Evolutionary conservation across 495 filamentous ascomycete genomes (phyloP).

Genomic region (Xylaria venustula): DNA sequence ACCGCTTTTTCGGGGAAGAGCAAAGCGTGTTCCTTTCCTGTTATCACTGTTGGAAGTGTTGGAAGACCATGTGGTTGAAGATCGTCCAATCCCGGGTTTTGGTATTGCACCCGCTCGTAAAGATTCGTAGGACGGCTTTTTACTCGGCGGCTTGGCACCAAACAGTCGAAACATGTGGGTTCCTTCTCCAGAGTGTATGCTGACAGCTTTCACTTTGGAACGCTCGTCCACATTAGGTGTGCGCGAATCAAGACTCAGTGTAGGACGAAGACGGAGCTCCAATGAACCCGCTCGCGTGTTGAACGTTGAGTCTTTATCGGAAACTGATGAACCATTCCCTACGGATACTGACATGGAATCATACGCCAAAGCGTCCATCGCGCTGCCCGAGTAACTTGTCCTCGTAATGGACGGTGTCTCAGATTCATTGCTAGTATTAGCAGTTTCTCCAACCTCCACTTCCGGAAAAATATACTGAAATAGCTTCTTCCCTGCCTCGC

Average conservation of each 20-base stretch:
- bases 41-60: slow-evolving; percentile 42
- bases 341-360: slow-evolving; percentile 32
- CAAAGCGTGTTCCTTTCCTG: slow-evolving; percentile 52
- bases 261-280: slow-evolving; percentile 75
- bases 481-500: slow-evolving; percentile 86
- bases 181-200: slow-evolving; percentile 46
- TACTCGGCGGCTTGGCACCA: slow-evolving; percentile 43
- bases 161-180: slow-evolving; percentile 56
- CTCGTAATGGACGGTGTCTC: slow-evolving; percentile 82
- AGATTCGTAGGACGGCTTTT: slow-evolving; percentile 70
- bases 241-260: slow-evolving; percentile 61
- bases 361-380: slow-evolving; percentile 57
- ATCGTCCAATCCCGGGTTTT: slow-evolving; percentile 48
- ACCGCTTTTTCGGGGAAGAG: slow-evolving; percentile 35
- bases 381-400: slow-evolving; percentile 66
- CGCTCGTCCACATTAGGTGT: slow-evolving; percentile 28
- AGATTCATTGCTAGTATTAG: slow-evolving; percentile 50
- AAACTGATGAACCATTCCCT: slow-evolving; percentile 28
- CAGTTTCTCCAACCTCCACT: slow-evolving; percentile 52
- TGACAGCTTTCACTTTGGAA: slow-evolving; percentile 50
- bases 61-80: slow-evolving; percentile 47
- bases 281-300: slow-evolving; percentile 64
- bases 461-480: slow-evolving; percentile 98
- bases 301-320: slow-evolving; percentile 39
- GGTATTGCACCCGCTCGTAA: slow-evolving; percentile 48